Evolutionary conservation across 2,329 filamentous ascomycete genomes (phyloP), one percentile per base, ranked within the genome.

Genomic region (Cladosporium halotolerans): DNA sequence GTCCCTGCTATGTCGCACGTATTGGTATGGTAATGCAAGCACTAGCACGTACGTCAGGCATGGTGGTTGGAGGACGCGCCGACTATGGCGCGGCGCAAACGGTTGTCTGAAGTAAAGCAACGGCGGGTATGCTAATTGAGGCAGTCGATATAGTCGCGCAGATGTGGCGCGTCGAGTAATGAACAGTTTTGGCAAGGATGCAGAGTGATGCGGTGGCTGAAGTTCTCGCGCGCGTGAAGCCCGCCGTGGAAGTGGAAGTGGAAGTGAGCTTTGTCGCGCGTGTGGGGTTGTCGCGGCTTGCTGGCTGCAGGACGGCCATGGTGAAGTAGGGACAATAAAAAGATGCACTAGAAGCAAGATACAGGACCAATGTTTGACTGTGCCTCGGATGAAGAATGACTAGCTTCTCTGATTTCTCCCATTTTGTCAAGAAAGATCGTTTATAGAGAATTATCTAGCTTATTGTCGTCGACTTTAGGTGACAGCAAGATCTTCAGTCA

Each of bases 41-140:
- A 28, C 23, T 36, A 31, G 44, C 16, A 62, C 67, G 61, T 62
- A 71, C 70, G 50, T 72, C 70, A 56, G 69, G 68, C 69, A 72
- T 72, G 52, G 14, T 53, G 43, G 32, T 47, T 46, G 43, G 5
- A 36, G 9, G 44, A 43, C 45, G 51, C 51, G 51, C 51, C 51
- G 39, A 18, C 51, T 34, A 19, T 4, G 40, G 51, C 42, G 50
- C 51, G 51, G 51, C 43, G 51, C 51, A 53, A 53, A 42, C 13
- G 13, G 31, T 19, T 44, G 48, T 43, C 4, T 28, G 23, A 7
- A 28, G 23, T 19, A 7, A 11, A 19, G 5, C 13, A 23, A 23
- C 14, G 19, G 36, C 18, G n/a, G 31, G 3, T 11, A 23, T 44
- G 23, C 23, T 28, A 7, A 43, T 23, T 16, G 40, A 44, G 38